A percentile compares a stretch with the other conserved stretches of the same genome.
phyloP scores from a whole-genome alignment of 2,329 filamentous ascomycete genomes.

The Colletotrichum sp. region DNA sequence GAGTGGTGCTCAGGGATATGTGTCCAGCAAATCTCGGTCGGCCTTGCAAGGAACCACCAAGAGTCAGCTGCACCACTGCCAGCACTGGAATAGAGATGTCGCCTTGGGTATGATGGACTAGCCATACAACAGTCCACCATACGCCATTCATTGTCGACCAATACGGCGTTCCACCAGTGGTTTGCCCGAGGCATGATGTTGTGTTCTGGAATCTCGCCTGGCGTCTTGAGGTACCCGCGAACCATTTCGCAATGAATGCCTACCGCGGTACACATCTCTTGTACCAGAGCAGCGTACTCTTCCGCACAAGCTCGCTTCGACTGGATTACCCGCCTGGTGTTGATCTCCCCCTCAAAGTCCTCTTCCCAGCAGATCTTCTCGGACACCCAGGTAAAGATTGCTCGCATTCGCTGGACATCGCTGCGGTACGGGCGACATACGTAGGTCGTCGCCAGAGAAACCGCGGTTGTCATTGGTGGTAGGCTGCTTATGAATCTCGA shows the following conservation, averaged over 20 bases:
- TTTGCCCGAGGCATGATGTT: slow-evolving; percentile 86
- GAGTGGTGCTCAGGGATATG: slow-evolving; percentile 87
- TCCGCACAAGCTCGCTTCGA: slow-evolving; percentile 83
- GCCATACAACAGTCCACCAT: slow-evolving; percentile 95
- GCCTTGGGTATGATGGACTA: slow-evolving; percentile 85
- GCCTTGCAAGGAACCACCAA: slow-evolving; percentile 94
- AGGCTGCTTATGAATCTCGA: slow-evolving; percentile 87
- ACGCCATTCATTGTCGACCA: slow-evolving; percentile 94
- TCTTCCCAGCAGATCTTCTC: slow-evolving; percentile 97
- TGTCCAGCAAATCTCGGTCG: slow-evolving; percentile 91
- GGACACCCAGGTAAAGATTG: slow-evolving; percentile 97
- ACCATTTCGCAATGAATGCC: slow-evolving; percentile 88
- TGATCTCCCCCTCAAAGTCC: slow-evolving; percentile 83
- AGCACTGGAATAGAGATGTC: slow-evolving; percentile 77
- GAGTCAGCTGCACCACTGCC: slow-evolving; percentile 74
- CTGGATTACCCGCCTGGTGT: slow-evolving; percentile 84
- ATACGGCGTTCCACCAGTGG: slow-evolving; percentile 96
- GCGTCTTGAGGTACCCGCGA: slow-evolving; percentile 87
- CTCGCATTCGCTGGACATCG: slow-evolving; percentile 88
- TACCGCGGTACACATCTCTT: slow-evolving; percentile 92
- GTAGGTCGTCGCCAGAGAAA: slow-evolving; percentile 85
- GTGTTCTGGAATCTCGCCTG: slow-evolving; percentile 82
- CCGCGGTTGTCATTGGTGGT: slow-evolving; percentile 80
- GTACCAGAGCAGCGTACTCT: slow-evolving; percentile 86
- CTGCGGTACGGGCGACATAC: slow-evolving; percentile 93